Evolutionary conservation across 805 yeast species (phyloP), one percentile per base, ranked within the genome.

Genomic region (Myxozyma vanderwaltii): DNA sequence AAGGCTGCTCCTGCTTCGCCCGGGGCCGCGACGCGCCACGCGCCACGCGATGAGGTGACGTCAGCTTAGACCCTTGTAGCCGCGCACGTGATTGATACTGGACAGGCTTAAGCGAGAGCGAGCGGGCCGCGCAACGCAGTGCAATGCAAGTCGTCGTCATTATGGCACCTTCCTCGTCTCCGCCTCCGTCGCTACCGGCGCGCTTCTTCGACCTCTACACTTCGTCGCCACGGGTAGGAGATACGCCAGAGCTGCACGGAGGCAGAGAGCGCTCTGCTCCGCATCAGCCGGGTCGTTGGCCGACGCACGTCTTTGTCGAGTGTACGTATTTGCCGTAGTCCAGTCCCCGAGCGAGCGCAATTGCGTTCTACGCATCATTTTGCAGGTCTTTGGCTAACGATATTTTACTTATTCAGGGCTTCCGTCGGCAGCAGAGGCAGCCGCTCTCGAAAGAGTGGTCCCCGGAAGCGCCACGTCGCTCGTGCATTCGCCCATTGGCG

Each of bases 101-200:
- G 12, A 15, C 29, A 23, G 31, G 12, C 31, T 10, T 13, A 13
- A 43, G 47, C 47, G 33, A 43, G 7, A 26, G 47, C 47, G 33
- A 43, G 7, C 13, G 17, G 21, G 26, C 38, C 23, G 38, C 38
- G 13, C 21, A 12, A n/a, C n/a, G n/a, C n/a, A n/a, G n/a, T n/a
- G 24, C 15, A 21, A 45, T 3, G 13, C 8, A 6, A 15, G 40
- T 47, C 40, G 51, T 29, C 40, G 40, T 47, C 40, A 40, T 29
- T 27, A 47, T 47, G 51, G 51, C 44, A 12, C 41, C 49, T 21
- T 13, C 26, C 12, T 26, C 24, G 52, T 13, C 33, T 24, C 61
- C 56, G 24, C 64, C 65, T 13, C 64, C 63, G 43, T 61, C 63
- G 49, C 45, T 62, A 4, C 65, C 65, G 13, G 49, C 47, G 46